These are phyloP conservation scores for Pisolithus albus DNA, from an alignment of 768 basidiomycete species.

Conservation along the genomic window DNA sequence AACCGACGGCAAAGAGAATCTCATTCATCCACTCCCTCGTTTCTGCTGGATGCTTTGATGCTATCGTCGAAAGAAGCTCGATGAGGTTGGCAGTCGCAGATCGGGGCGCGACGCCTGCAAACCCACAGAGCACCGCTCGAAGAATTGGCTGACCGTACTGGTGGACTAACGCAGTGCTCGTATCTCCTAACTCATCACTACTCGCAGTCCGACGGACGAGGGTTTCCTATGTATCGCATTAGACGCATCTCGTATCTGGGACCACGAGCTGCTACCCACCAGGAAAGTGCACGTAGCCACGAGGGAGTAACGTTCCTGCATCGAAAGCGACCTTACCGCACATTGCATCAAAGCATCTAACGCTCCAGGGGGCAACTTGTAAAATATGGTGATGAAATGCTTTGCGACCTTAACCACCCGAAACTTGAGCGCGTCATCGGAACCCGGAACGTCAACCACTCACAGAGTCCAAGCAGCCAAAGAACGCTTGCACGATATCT, in stretches of 20 bases:
- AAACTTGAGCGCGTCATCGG: background rate
- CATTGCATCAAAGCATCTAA: constrained; percentile 67
- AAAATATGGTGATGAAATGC: constrained; percentile 55
- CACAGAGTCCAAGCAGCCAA: constrained; percentile 74
- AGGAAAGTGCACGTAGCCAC: constrained; percentile 78
- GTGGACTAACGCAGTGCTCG: constrained; percentile 45
- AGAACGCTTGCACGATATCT: constrained; percentile 86
- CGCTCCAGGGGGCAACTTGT: constrained; percentile 53
- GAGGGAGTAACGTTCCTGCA: constrained; percentile 83
- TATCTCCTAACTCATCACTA: constrained; percentile 52
- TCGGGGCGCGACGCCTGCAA: constrained; percentile 79
- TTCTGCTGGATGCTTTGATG: constrained; percentile 48
- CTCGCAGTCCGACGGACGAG: constrained; percentile 60
- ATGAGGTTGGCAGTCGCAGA: constrained; percentile 79
- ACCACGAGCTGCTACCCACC: constrained; percentile 37
- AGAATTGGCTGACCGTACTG: constrained; percentile 62
- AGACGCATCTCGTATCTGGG: background rate
- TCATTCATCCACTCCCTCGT: constrained; percentile 66
- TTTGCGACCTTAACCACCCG: constrained; percentile 35
- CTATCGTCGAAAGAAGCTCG: constrained; percentile 67
- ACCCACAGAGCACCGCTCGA: constrained; percentile 67
- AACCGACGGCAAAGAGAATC: constrained; percentile 57
- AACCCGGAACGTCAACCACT: constrained; percentile 14
- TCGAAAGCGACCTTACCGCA: constrained; percentile 53
- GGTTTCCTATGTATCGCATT: constrained; percentile 38